Evolutionary conservation across 106 monocot species (phyloP), one percentile per base, ranked within the genome.

Genomic region (Ottelia alismoides): DNA sequence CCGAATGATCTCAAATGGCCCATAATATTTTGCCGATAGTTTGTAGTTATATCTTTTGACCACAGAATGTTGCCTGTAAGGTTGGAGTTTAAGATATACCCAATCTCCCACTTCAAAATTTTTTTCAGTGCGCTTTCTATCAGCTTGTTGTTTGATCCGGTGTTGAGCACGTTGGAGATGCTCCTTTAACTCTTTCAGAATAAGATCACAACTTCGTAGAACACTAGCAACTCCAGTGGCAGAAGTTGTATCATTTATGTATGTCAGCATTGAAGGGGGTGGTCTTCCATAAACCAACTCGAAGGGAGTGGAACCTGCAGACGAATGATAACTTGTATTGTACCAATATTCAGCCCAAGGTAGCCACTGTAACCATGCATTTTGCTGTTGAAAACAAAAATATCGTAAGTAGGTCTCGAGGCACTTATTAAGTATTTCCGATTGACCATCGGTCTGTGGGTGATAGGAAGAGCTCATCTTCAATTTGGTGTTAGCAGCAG

Each of bases 261-360:
- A 52, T 2, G 21, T 7, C 24, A 26, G 25, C 4, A 52, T 3
- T 3, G 24, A 16, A 6, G 52, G 6, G 12, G 25, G 9, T 24
- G 21, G 24, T 2, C 6, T 18, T 9, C 11, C 52, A 26, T 52
- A 52, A 12, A 52, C 12, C 5, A 26, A 23, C 26, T 26, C 4
- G 27, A 11, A 52, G 21, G 52, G 52, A 24, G 22, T 11, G 14
- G 27, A 6, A 3, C 27, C 24, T 16, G 27, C 27, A 7, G 24
- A 1, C 11, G 27, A 52, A 26, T 52, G 22, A 0, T 27, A 14
- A 11, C 14, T 52, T 11, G 52, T 11, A 27, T 52, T 52, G 18
- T 52, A 26, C 52, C 52, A 27, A 2, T 26, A 52, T 52, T 52
- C 25, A 22, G 11, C 52, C 52, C 52, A 52, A 54, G 11, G 3